These are phyloP conservation scores for Aspergillus homomorphus DNA, from an alignment of 495 filamentous ascomycete genomes.

Conservation along the genomic window DNA sequence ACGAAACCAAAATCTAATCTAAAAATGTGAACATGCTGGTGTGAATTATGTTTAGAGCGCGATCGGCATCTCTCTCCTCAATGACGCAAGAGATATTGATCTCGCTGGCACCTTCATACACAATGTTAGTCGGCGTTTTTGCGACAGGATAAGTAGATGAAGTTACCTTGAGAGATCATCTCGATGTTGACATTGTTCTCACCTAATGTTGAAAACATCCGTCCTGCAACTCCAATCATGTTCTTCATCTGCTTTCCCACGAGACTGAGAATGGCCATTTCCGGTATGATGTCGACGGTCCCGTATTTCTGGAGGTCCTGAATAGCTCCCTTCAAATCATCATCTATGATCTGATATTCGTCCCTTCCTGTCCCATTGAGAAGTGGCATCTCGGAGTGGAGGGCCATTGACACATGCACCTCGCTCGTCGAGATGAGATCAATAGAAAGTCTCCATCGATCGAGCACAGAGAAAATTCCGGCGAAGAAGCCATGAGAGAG, in stretches of 20 bases:
- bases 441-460: slow-evolving; percentile 74
- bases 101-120: slow-evolving; percentile 78
- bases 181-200: slow-evolving; percentile 89
- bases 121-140: slow-evolving; percentile 18
- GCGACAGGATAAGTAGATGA: slow-evolving; percentile 10
- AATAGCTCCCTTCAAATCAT: slow-evolving; percentile 63
- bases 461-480: slow-evolving; percentile 81
- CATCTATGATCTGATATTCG: slow-evolving; percentile 60
- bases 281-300: slow-evolving; percentile 74
- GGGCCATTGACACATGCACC: slow-evolving; percentile 92
- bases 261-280: slow-evolving; percentile 89
- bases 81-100: slow-evolving; percentile 99
- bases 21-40: slow-evolving; percentile 78
- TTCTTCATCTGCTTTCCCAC: slow-evolving; percentile 95
- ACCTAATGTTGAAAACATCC: slow-evolving; percentile 85
- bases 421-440: slow-evolving; percentile 93
- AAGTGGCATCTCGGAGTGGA: slow-evolving; percentile 64
- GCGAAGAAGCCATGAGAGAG: slow-evolving; percentile 90
- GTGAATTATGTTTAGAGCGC: slow-evolving; percentile 92
- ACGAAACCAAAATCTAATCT: slow-evolving; percentile 31
- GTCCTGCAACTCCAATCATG: slow-evolving; percentile 85
- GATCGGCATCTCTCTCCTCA: slow-evolving; percentile 80
- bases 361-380: slow-evolving; percentile 55
- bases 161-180: slow-evolving; percentile 93
- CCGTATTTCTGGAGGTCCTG: slow-evolving; percentile 73